phyloP scores from a whole-genome alignment of 2,329 filamentous ascomycete species.

The Elsinoe ampelina region DNA sequence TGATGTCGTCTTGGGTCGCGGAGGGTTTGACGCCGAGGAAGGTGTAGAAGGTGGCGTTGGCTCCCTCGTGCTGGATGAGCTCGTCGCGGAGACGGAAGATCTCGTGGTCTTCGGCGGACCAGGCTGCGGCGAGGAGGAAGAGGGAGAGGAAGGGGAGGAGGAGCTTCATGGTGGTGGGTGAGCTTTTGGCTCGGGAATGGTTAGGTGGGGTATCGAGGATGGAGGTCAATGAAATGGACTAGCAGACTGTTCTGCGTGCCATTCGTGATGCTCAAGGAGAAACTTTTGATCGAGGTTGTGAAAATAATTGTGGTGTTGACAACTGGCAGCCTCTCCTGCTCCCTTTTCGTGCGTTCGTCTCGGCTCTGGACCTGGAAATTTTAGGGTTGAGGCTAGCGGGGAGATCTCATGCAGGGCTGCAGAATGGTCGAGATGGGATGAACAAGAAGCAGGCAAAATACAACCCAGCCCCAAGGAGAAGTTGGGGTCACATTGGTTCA shows the following conservation, averaged over 20 bases:
- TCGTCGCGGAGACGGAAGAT: constrained; percentile 95
- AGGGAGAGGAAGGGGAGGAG: constrained; percentile 57
- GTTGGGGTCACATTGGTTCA: neutral
- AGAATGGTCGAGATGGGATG: neutral
- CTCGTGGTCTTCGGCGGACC: constrained; percentile 95
- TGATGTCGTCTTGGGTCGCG: constrained; percentile 78
- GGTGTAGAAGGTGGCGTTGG: constrained; percentile 81
- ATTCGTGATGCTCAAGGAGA: neutral
- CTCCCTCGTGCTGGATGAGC: constrained; percentile 63
- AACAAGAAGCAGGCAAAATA: too few species aligned
- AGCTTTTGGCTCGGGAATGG: neutral
- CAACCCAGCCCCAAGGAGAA: too few species aligned
- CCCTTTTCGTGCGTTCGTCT: constrained; percentile 12
- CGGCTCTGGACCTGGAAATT: constrained; percentile 5
- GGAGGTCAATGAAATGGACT: neutral
- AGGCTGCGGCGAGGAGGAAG: constrained; percentile 60
- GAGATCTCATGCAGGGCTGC: constrained; percentile 8
- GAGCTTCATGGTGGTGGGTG: constrained; percentile 55
- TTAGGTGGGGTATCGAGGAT: neutral
- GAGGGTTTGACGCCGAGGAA: constrained; percentile 68
- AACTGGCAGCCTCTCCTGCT: constrained; percentile 7
- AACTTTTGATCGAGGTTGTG: neutral
- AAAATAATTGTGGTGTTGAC: neutral
- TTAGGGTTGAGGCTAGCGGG: constrained; percentile 11
- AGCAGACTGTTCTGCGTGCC: neutral